Base-by-base conservation (phyloP, 768 basidiomycete species). In the Boletus insuetus region DNA sequence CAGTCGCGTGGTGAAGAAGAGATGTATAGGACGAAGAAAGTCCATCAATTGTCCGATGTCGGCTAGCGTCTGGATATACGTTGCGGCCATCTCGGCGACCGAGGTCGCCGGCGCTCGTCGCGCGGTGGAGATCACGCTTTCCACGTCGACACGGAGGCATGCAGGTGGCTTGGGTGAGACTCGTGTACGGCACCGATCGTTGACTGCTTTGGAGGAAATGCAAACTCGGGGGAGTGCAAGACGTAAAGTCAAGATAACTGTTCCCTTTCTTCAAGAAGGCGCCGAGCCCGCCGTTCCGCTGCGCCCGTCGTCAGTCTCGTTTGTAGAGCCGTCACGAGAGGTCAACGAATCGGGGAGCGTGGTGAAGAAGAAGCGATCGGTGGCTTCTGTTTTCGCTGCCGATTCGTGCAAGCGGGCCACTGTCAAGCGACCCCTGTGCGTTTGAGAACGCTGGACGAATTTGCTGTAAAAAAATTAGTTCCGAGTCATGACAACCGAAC, bases 11-110 rank as follows among this genome's bases (percentile, higher is more conserved):
- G 58, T 82, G 63, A 84, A 84, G 73, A 83, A 82, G 61, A 74
- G 82, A 37, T 84, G 82, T 46, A 72, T 83, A 11, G 78, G 80
- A 9, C 68, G 81, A 51, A 73, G 80, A 49, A 80, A 76, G 63
- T 82, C 80, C 11, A 50, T 75, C 54, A 70, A 62, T 31, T 76
- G 72, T 12, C 66, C 68, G 4, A 38, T 71, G 51, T 67, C 67
- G 64, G 54, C 58, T 38, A 60, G 63, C 7, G 61, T 58, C 10
- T 84, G 82, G 82, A 71, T 81, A 5, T 83, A 82, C 60, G 74
- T 78, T 44, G 76, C 80, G n/a, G 74, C 75, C 4, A 67, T 79
- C 38, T 77, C 82, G 26, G 76, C 75, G 11, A 60, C 69, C 9
- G 81, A 81, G 53, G 58, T 64, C 26, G 34, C 56, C 2, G 61